Base-by-base conservation (phyloP, 768 basidiomycete species). In the Saitozyma sp. region DNA sequence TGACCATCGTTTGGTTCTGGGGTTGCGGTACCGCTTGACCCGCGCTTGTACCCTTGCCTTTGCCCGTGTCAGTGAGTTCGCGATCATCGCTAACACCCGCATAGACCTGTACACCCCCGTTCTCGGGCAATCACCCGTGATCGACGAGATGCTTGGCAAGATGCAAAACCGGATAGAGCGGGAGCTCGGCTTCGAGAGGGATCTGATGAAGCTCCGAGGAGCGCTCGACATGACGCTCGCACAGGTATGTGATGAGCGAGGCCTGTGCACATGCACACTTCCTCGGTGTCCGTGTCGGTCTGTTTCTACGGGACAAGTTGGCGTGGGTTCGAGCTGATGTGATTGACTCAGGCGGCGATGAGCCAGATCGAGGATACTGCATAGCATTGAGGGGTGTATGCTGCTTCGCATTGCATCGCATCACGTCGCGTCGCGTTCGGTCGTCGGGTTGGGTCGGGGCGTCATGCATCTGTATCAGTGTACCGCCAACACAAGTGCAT, bases 61-160 rank as follows among this genome's bases (percentile, higher is more conserved):
- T 46, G 13, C 13, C 45, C 6, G 13, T 17, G 45, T 16, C 9
- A 16, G 43, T 9, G 43, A 9, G 16, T 6, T 11, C 45, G 13
- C n/a, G 45, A 17, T 13, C 45, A 13, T 17, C n/a, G 45, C 45
- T 46, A 17, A 46, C 42, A 14, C 17, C 49, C 19, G 5, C 14
- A 16, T 73, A 98, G 95, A 97, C 56, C 89, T 96, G 85, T 99
- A 99, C 78, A 83, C 85, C 2, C 85, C 91, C 0, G 88, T 95
- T 42, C 82, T 98, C n/a, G 95, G 95, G 2, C 92, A 95, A 79
- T 93, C 93, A 20, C 92, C 93, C 0, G 82, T 93, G 50, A 89
- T 99, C 58, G 96, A 98, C 79, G 83, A 88, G 7, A 83, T 95
- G 45, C 88, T 98, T 72, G 81, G 88, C 37, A 87, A 88, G 42